Evolutionary conservation across 495 filamentous ascomycete species (phyloP).

Genomic region (Pyronema domesticum): DNA sequence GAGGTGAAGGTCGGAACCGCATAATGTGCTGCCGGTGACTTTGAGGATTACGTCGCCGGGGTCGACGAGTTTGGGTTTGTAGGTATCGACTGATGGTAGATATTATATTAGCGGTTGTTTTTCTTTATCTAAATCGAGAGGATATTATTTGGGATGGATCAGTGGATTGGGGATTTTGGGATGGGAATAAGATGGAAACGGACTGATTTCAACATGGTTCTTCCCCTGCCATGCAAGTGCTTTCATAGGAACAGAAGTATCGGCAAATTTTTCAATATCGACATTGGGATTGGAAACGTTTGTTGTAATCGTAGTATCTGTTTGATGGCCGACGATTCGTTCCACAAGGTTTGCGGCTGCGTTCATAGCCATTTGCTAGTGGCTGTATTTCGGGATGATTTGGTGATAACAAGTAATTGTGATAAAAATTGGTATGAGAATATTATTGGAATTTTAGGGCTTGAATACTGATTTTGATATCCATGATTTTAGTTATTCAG

Average conservation of each 20-base stretch:
- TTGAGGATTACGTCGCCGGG: constrained; percentile 63
- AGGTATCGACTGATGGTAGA: constrained; percentile 24
- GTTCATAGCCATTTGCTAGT: constrained; percentile 6
- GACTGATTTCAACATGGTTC: constrained; percentile 24
- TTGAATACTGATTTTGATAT: not conserved
- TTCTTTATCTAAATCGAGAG: no score
- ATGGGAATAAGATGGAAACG: constrained; percentile 10
- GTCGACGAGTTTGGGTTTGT: constrained; percentile 42
- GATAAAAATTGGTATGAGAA: not conserved
- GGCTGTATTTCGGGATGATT: not conserved
- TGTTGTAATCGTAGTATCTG: not conserved
- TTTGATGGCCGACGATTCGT: not conserved
- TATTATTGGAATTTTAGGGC: not conserved
- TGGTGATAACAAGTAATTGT: not conserved
- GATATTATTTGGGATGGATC: not conserved
- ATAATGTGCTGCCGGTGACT: constrained; percentile 72
- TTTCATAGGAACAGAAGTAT: constrained; percentile 38
- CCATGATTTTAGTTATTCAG: not conserved
- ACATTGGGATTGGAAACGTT: constrained; percentile 5
- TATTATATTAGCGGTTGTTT: not conserved
- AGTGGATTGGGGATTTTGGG: not conserved
- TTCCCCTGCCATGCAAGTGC: constrained; percentile 57
- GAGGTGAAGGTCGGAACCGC: constrained; percentile 72
- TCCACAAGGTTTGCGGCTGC: constrained; percentile 13
- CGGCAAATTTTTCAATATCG: constrained; percentile 4